phyloP scores from a whole-genome alignment of 495 filamentous ascomycete species.

The Penicillium desertorum region DNA sequence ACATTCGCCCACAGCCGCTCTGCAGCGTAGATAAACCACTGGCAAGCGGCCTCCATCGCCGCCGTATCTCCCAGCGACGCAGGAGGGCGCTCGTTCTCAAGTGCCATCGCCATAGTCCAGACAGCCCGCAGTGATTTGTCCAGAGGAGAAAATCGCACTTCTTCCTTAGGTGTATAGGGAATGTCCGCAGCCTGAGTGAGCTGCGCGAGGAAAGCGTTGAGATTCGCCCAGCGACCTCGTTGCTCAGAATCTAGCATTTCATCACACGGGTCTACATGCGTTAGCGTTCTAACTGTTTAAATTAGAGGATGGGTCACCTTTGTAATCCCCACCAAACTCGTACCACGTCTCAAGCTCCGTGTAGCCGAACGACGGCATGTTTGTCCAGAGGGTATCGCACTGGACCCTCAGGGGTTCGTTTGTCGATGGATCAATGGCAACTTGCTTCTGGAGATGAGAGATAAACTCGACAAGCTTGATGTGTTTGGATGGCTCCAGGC shows the following conservation, averaged over 20 bases:
- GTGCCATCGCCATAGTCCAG: neutral
- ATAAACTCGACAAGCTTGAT: conserved; percentile 9
- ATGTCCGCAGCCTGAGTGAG: conserved; percentile 3
- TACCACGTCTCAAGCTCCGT: conserved; percentile 3
- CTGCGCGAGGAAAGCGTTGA: conserved; percentile 11
- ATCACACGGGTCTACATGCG: conserved; percentile 4
- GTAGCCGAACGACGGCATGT: conserved; percentile 9
- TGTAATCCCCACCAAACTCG: conserved; percentile 5
- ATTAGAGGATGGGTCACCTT: conserved; percentile 5
- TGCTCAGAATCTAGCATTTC: neutral
- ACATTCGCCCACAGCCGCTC: conserved; percentile 4
- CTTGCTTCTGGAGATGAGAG: conserved; percentile 8
- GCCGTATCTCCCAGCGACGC: neutral
- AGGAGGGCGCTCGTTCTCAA: conserved; percentile 9
- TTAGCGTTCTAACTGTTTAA: neutral
- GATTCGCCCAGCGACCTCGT: conserved; percentile 6
- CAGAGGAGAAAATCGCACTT: conserved; percentile 1
- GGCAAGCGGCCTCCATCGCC: conserved; percentile 7
- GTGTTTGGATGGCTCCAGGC: conserved; percentile 12
- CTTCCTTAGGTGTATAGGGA: neutral
- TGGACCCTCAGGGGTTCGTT: conserved; percentile 3
- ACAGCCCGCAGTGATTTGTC: conserved; percentile 9
- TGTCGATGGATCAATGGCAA: conserved; percentile 4
- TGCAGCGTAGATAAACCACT: conserved; percentile 8
- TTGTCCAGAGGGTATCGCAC: conserved; percentile 8